These are phyloP conservation scores for Gaultheria prostrata DNA, from an alignment of 148 eudicot genomes.

Conservation along the genomic window DNA sequence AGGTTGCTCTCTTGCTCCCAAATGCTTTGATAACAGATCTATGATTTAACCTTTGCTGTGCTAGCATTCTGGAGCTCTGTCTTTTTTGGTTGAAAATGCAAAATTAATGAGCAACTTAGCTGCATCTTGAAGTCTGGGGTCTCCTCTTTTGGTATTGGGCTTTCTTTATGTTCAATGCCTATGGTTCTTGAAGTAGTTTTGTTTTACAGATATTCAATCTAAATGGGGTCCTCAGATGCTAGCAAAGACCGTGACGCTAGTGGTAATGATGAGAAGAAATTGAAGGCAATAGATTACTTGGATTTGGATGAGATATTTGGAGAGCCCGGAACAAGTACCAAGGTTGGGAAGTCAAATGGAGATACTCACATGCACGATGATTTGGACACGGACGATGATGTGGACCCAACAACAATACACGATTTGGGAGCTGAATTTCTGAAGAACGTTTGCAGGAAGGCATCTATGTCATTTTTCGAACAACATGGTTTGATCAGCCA, in stretches of 20 bases:
- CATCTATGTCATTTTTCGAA: conserved; percentile 62
- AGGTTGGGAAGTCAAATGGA: conserved; percentile 42
- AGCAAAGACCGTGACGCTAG: conserved; percentile 36
- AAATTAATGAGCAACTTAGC: not conserved
- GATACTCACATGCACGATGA: conserved; percentile 38
- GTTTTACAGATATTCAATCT: conserved; percentile 13
- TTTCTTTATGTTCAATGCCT: not conserved
- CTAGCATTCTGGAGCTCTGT: not conserved
- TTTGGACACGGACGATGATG: conserved; percentile 52
- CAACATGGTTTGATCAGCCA: conserved; percentile 83
- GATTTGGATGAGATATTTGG: conserved; percentile 49
- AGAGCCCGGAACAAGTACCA: conserved; percentile 44
- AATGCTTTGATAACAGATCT: not conserved
- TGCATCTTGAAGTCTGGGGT: not conserved
- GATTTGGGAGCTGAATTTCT: conserved; percentile 53
- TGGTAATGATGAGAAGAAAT: conserved; percentile 31
- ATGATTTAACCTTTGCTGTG: not conserved
- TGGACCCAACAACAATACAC: conserved; percentile 28
- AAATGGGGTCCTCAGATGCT: conserved; percentile 30
- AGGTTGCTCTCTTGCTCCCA: not conserved
- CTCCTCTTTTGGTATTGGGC: not conserved
- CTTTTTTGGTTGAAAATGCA: not conserved
- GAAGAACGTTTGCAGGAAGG: conserved; percentile 63
- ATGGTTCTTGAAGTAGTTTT: not conserved
- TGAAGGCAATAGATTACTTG: conserved; percentile 27